These are phyloP conservation scores for Scenedesmus sp. DNA, from an alignment of 163 green algal species.

Conservation along the genomic window DNA sequence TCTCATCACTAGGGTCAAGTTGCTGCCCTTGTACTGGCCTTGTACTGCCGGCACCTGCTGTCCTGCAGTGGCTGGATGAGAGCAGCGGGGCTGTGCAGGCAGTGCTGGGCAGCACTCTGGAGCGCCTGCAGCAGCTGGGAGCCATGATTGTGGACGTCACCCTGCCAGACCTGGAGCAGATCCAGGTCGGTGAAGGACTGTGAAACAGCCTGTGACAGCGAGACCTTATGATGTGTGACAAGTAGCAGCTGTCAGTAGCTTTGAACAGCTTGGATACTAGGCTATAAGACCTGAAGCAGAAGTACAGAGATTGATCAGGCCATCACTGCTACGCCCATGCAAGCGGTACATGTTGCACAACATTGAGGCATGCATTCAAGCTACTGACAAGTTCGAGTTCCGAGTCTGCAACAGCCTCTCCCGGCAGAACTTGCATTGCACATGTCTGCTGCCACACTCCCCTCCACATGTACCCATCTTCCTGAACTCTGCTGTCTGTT, in stretches of 20 bases:
- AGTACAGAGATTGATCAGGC: too few species aligned
- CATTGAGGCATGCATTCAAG: too few species aligned
- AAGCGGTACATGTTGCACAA: too few species aligned
- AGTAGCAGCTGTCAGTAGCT: neutral
- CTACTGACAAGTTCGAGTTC: too few species aligned
- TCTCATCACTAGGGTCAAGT: too few species aligned
- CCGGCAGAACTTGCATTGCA: too few species aligned
- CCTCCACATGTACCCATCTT: neutral
- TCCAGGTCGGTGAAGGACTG: constrained; percentile 30
- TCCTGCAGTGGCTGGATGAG: constrained; percentile 71
- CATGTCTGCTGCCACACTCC: too few species aligned
- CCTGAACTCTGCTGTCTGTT: neutral
- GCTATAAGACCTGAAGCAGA: too few species aligned
- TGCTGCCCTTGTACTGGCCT: too few species aligned
- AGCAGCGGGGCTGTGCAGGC: constrained; percentile 61
- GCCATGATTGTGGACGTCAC: constrained; percentile 53
- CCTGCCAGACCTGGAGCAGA: constrained; percentile 69
- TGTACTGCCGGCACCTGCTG: neutral
- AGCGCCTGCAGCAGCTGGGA: constrained; percentile 58
- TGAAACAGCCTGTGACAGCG: neutral
- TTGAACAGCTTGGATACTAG: neutral
- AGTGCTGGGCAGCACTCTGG: constrained; percentile 60
- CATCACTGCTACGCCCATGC: too few species aligned
- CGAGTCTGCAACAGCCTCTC: too few species aligned
- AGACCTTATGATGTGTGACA: neutral